Conservation (phyloP, 148 eudicot species). For the Vaccinium vitisidaea region DNA sequence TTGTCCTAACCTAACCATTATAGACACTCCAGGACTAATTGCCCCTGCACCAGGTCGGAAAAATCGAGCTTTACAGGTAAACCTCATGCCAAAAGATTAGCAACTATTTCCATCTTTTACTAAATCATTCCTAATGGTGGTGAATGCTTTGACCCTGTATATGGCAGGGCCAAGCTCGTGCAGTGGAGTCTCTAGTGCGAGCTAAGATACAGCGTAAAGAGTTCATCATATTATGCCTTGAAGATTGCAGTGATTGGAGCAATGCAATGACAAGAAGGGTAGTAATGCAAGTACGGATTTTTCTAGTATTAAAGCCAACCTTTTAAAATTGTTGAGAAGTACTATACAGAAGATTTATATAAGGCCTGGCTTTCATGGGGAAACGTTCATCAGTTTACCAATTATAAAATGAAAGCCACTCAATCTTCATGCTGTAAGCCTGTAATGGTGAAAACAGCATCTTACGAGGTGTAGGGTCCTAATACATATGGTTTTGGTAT, state of each 20-base stretch:
- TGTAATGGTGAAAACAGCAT: not conserved
- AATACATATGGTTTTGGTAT: not conserved
- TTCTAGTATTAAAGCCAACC: not conserved
- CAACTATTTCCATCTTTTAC: constrained; percentile 7
- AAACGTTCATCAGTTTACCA: not conserved
- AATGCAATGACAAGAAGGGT: constrained; percentile 95
- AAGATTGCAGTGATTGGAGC: constrained; percentile 97
- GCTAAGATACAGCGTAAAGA: constrained; percentile 98
- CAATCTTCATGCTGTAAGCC: not conserved
- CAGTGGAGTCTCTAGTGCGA: constrained; percentile 90
- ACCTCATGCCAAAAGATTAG: constrained; percentile 3
- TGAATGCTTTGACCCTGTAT: constrained; percentile 13
- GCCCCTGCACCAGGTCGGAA: constrained; percentile 96
- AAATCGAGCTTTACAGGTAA: constrained; percentile 76
- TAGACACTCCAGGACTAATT: constrained; percentile 96
- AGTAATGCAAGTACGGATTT: constrained; percentile 85
- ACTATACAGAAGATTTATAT: not conserved
- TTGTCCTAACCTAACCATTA: constrained; percentile 95
- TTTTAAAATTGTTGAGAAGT: not conserved
- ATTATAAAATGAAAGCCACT: not conserved
- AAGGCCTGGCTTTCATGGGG: not conserved
- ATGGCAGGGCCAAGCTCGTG: constrained; percentile 85
- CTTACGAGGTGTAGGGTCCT: not conserved
- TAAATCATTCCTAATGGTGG: not conserved
- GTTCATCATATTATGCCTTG: constrained; percentile 91